These are phyloP conservation scores for Globisporangium barbulae DNA, from an alignment of 352 stramenopile genomes.

Conservation along the genomic window DNA sequence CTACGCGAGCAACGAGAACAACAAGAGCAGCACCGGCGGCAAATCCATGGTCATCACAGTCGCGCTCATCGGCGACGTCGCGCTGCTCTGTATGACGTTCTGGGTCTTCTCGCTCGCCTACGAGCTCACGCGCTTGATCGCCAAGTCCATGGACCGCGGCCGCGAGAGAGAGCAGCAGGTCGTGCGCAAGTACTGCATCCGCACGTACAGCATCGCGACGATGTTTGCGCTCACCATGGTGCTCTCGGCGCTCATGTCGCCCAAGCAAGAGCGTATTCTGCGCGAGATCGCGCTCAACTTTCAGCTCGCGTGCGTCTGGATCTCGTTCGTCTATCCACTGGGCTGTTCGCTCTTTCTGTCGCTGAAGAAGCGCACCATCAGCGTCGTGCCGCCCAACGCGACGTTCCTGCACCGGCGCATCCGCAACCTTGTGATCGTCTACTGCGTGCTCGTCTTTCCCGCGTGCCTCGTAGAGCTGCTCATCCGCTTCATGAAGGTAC, in stretches of 20 bases:
- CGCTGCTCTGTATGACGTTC: slow-evolving; percentile 53
- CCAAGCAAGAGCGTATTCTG: slow-evolving; percentile 26
- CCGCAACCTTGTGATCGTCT: slow-evolving; percentile 64
- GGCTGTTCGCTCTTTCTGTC: slow-evolving; percentile 48
- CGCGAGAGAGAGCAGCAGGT: slow-evolving; percentile 43
- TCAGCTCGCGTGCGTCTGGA: slow-evolving; percentile 43
- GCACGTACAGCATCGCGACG: slow-evolving; percentile 28
- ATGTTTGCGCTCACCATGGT: slow-evolving; percentile 45
- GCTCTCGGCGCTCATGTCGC: slow-evolving; percentile 26
- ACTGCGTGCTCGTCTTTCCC: slow-evolving; percentile 63
- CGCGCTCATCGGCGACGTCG: slow-evolving; percentile 57
- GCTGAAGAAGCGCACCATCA: slow-evolving; percentile 34
- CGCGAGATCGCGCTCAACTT: slow-evolving; percentile 40
- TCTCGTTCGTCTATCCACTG: slow-evolving; percentile 56
- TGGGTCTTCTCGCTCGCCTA: slow-evolving; percentile 65
- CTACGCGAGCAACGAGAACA: slow-evolving; percentile 31
- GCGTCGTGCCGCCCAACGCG: slow-evolving; percentile 41
- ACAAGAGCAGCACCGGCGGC: slow-evolving; percentile 11
- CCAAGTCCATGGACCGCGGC: slow-evolving; percentile 64
- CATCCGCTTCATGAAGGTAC: slow-evolving; percentile 23
- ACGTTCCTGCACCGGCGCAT: slow-evolving; percentile 60
- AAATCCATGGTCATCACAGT: slow-evolving; percentile 38
- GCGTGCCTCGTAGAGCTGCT: slow-evolving; percentile 51
- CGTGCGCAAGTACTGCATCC: slow-evolving; percentile 49
- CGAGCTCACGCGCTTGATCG: slow-evolving; percentile 64